Evolutionary conservation across 805 yeast species (phyloP).

Genomic region (Wickerhamomyces subpelliculosus): DNA sequence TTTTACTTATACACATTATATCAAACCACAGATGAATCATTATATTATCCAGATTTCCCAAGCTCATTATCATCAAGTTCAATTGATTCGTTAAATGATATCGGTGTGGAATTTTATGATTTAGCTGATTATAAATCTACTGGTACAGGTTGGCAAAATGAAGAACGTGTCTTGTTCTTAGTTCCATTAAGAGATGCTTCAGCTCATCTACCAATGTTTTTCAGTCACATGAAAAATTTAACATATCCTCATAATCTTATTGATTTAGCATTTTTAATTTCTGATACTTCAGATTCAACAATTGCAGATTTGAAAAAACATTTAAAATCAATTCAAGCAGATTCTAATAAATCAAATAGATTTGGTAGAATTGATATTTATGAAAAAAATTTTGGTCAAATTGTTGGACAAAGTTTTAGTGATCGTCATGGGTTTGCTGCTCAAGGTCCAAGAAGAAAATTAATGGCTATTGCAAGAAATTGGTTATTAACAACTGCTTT

Average conservation of each 20-base stretch:
- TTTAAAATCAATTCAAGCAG: conserved; percentile 57
- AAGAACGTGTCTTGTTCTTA: conserved; percentile 74
- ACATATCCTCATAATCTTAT: conserved; percentile 84
- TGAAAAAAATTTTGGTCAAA: conserved; percentile 91
- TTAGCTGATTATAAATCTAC: conserved; percentile 58
- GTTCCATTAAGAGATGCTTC: conserved; percentile 94
- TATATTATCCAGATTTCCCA: conserved; percentile 31
- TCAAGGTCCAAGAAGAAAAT: conserved; percentile 89
- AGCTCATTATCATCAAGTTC: conserved; percentile 20
- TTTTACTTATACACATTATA: conserved; percentile 9
- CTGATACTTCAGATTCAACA: conserved; percentile 87
- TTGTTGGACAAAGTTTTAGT: conserved; percentile 85
- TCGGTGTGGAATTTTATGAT: conserved; percentile 64
- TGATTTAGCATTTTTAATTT: conserved; percentile 78
- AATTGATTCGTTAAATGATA: conserved; percentile 20
- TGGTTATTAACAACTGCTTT: conserved; percentile 86
- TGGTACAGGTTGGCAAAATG: conserved; percentile 70
- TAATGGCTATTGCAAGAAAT: conserved; percentile 94
- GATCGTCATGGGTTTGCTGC: conserved; percentile 95
- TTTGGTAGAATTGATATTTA: conserved; percentile 83
- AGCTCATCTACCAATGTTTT: conserved; percentile 83
- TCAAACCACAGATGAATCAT: conserved; percentile 1
- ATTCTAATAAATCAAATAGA: conserved; percentile 46
- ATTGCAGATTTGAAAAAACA: conserved; percentile 56
- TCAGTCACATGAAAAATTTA: conserved; percentile 69